Base-by-base conservation (phyloP, 2,329 filamentous ascomycete species). In the Pleomassaria siparia region DNA sequence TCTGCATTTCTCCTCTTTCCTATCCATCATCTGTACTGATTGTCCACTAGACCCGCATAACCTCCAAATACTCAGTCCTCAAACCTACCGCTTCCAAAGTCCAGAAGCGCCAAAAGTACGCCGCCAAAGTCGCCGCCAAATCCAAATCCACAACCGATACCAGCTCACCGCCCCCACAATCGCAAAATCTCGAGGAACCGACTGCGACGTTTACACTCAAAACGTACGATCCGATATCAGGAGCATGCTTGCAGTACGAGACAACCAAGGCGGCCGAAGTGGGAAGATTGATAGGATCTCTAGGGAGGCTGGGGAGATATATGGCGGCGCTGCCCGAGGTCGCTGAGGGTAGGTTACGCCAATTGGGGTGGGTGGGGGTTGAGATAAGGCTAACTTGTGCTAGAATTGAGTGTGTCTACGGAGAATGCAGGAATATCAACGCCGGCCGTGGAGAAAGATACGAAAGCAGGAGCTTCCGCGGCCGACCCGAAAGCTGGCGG, bases 261-360 rank as follows among this genome's bases (percentile, higher is more conserved):
- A 99, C 94, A 28, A 87, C 86, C 67, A 95, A 96, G 73, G 89
- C 88, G 16, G 89, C 89, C 16, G 92, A 97, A 74, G 91, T 99
- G 9, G 86, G 87, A 20, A 80, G 94, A 22, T 74, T 99, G 61
- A 82, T 99, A 47, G 82, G 84, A 43, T 83, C 86, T 35, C 72
- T 99, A 53, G 91, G 90, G 0, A 80, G 82, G 47, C 72, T 96
- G 57, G 89, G 86, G n/a, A 80, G 84, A 45, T 74, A 78, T 5
- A 83, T 83, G 73, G 81, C 76, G 11, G 76, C 73, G 11, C 55
- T 78, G 50, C 74, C 75, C 8, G 72, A 75, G 50, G 63, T 66
- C 29, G 54, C 59, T 32, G 74, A 74, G 46, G 72, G 72, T 66
- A 18, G 22, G 22, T 4, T 35, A 25, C 5, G 10, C 3, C 15